Conservation (phyloP, 2,329 filamentous ascomycete genomes). For the Verticillium tricorpus region DNA sequence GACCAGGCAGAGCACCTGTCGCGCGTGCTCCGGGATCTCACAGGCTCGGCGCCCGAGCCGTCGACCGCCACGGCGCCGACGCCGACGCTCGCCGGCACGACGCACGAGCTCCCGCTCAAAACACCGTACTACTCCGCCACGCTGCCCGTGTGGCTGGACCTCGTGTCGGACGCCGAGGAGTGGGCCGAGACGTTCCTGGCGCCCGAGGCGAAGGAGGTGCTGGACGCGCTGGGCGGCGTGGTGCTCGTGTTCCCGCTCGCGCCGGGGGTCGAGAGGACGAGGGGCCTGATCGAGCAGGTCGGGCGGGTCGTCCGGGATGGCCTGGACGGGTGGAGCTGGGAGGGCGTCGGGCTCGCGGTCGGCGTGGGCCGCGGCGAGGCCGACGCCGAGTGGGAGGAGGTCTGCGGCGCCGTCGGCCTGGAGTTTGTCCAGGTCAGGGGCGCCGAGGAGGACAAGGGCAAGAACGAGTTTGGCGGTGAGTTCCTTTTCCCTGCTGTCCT, state of each 20-base stretch:
- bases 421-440: conserved; percentile 57
- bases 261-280: conserved; percentile 15
- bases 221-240: conserved; percentile 56
- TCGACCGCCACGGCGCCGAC: conserved; percentile 19
- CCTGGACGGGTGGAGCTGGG: conserved; percentile 59
- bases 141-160: conserved; percentile 65
- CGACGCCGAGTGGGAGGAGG: conserved; percentile 54
- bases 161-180: conserved; percentile 43
- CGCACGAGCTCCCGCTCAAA: conserved; percentile 49
- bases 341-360: conserved; percentile 57
- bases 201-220: conserved; percentile 58
- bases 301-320: conserved; percentile 52
- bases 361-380: conserved; percentile 42
- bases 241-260: conserved; percentile 48
- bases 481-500: conserved; percentile 4
- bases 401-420: conserved; percentile 51
- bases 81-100: conserved; percentile 50
- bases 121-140: conserved; percentile 58
- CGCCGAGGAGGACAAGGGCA: conserved; percentile 27
- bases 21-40: conserved; percentile 45
- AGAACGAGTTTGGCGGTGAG: conserved; percentile 58
- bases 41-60: conserved; percentile 37
- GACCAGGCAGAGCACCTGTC: conserved; percentile 41
- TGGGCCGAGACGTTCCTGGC: conserved; percentile 58
- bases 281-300: conserved; percentile 45